Evolutionary conservation across 2,329 filamentous ascomycete species (phyloP), one percentile per base, ranked within the genome.

Genomic region (Cryphonectria radicalis): DNA sequence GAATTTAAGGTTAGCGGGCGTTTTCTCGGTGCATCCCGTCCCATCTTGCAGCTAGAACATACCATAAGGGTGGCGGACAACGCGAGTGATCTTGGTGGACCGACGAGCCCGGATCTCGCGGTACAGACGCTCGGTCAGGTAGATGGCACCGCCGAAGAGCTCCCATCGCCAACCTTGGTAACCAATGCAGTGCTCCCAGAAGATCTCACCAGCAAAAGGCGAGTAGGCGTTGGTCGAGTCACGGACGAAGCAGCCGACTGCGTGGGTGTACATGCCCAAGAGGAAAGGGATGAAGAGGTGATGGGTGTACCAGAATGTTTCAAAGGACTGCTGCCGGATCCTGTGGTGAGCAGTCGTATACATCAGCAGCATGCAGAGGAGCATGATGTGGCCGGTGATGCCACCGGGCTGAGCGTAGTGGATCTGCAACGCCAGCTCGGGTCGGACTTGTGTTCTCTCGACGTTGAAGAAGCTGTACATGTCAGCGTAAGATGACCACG

Each of bases 261-360:
- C 95, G 81, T 99, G 96, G 17, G 95, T 98, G 82, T 98, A 99
- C 76, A 99, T 90, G 63, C 89, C 95, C 62, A 99, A 87, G 78
- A 98, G 83, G 82, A 99, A 99, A 1, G 96, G 95, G 73, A 99
- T 92, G 78, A 98, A 98, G n/a, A 99, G 88, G 78, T 99, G 96
- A 82, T 99, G 96, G 0, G 94, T 97, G 83, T 99, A 99, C 96
- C 96, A 99, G 81, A 99, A 99, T 0, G 95, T 97, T 83, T 99
- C 96, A 79, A 95, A 99, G 0, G 94, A 97, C 80, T 99, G 96
- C 80, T 98, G 95, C 69, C 96, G 92, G 75, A 99, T 98, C 75
- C 93, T 92, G 77, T 92, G 88, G 79, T 99, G 96, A 3, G 96
- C 92, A 0, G 95, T 98, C 1, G 96, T 99, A 83, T 97, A 99